A percentile compares a stretch with the other conserved stretches of the same genome.
phyloP scores from a whole-genome alignment of 2,329 filamentous ascomycete genomes.

The Grosmannia clavigera region DNA sequence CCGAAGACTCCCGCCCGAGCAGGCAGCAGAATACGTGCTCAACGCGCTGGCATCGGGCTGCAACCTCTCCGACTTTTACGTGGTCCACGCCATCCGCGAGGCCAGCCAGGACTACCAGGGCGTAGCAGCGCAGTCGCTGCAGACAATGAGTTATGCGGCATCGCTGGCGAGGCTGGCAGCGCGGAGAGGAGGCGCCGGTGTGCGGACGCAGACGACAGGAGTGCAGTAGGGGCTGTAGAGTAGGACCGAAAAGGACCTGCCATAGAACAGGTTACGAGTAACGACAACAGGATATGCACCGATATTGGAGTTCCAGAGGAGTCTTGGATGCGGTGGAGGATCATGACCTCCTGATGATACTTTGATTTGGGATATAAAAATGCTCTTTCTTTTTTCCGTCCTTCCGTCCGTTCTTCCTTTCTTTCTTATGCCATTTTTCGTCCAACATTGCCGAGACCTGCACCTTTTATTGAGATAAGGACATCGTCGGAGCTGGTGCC shows the following conservation, averaged over 20 bases:
- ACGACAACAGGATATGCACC: neutral
- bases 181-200: neutral
- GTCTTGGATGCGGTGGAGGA: neutral
- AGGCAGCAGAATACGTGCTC: conserved; percentile 25
- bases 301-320: conserved; percentile 1
- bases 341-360: neutral
- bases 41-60: conserved; percentile 44
- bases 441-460: conserved; percentile 87
- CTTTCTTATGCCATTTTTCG: conserved; percentile 54
- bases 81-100: conserved; percentile 35
- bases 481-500: conserved; percentile 49
- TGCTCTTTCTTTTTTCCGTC: too few relatives aligned
- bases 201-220: conserved; percentile 26
- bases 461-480: conserved; percentile 81
- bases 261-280: neutral
- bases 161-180: conserved; percentile 3
- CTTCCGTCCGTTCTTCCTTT: too few relatives aligned
- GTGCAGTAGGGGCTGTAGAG: conserved; percentile 36
- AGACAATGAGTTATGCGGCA: conserved; percentile 38
- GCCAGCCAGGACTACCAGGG: conserved; percentile 34
- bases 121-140: conserved; percentile 38
- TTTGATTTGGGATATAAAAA: too few relatives aligned
- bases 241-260: neutral
- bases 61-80: conserved; percentile 40
- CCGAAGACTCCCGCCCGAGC: conserved; percentile 15